These are phyloP conservation scores for Cystoderma amianthinum DNA, from an alignment of 768 basidiomycete species.

Conservation along the genomic window DNA sequence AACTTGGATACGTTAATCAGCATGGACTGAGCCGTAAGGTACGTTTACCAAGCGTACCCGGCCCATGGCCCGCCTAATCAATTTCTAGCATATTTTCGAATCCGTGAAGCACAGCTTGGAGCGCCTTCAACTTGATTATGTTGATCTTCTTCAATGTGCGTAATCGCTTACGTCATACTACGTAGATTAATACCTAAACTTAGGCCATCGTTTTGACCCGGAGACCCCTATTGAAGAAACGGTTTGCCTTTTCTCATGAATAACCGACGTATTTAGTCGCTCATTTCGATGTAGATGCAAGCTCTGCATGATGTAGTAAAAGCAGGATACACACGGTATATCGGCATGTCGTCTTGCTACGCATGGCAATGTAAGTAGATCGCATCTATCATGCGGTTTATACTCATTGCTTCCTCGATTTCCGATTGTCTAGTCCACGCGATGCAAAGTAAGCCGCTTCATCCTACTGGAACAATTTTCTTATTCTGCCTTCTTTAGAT, in stretches of 20 bases:
- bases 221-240: constrained; percentile 56
- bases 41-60: too few relatives aligned
- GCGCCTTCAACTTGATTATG: constrained; percentile 67
- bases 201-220: constrained; percentile 49
- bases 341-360: constrained; percentile 51
- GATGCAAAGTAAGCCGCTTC: constrained; percentile 41
- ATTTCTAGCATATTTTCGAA: constrained; percentile 62
- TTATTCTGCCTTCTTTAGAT: constrained; percentile 21
- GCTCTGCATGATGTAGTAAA: constrained; percentile 62
- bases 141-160: constrained; percentile 69
- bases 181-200: too few relatives aligned
- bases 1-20: constrained; percentile 47
- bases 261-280: neutral
- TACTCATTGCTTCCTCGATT: neutral
- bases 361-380: constrained; percentile 48
- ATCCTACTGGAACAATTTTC: neutral
- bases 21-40: constrained; percentile 34
- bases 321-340: constrained; percentile 54
- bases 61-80: too few relatives aligned
- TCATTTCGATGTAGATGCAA: constrained; percentile 43
- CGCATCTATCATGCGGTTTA: neutral
- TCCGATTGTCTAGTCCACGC: constrained; percentile 30
- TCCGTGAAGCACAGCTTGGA: constrained; percentile 53
- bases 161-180: too few relatives aligned
- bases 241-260: constrained; percentile 18